These are phyloP conservation scores for Coniochaeta hoffmannii DNA, from an alignment of 2,329 filamentous ascomycete genomes.

Conservation along the genomic window DNA sequence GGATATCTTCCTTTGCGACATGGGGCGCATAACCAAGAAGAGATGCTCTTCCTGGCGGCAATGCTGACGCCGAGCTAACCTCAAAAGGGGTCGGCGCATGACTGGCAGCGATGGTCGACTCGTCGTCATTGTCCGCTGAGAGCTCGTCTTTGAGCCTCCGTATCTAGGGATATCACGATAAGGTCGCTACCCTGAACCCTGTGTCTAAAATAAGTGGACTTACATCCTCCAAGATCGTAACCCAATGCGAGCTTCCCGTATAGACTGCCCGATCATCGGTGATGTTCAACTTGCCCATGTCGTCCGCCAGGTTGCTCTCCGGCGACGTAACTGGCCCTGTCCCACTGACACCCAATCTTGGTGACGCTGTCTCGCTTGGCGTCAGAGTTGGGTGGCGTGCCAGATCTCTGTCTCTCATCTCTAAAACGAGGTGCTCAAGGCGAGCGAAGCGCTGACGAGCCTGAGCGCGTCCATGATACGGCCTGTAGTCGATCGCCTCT, in stretches of 20 bases:
- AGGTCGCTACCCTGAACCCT: too few relatives aligned
- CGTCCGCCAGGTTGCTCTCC: background rate
- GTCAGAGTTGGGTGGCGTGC: background rate
- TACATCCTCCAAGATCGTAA: constrained; percentile 6
- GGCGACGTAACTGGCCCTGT: background rate
- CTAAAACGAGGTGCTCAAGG: constrained; percentile 5
- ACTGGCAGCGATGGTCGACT: background rate
- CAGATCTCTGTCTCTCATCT: constrained; percentile 3
- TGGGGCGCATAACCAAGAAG: background rate
- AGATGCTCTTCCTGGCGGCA: background rate
- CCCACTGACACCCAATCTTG: background rate
- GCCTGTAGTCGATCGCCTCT: constrained; percentile 6
- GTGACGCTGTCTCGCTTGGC: background rate
- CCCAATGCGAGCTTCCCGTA: constrained; percentile 7
- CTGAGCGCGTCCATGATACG: background rate
- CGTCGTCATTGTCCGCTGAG: background rate
- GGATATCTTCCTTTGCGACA: constrained; percentile 1
- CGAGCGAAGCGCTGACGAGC: constrained; percentile 6
- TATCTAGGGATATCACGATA: too few relatives aligned
- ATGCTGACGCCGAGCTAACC: too few relatives aligned
- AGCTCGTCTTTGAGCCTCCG: constrained; percentile 6
- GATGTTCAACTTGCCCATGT: constrained; percentile 4
- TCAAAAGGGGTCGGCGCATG: background rate
- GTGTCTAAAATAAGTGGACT: background rate
- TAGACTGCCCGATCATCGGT: constrained; percentile 4